A percentile compares a stretch with the other conserved stretches of the same genome.
phyloP scores from a whole-genome alignment of 73 alveolate genomes.

The Paramecium bursaria region DNA sequence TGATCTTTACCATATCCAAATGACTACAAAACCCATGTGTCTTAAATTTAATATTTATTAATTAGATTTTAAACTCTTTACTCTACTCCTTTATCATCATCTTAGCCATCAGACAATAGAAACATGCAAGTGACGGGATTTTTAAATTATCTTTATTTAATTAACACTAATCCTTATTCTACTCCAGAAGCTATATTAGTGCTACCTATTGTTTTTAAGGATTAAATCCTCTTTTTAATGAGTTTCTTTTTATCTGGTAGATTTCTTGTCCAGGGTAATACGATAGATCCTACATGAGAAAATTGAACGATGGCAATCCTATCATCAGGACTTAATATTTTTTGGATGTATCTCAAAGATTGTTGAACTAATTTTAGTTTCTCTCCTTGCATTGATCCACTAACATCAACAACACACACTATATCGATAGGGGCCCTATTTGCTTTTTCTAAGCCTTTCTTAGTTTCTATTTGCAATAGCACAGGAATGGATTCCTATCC shows the following conservation, averaged over 20 bases:
- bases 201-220: background rate
- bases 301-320: constrained; percentile 53
- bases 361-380: constrained; percentile 43
- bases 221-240: background rate
- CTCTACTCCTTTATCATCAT: background rate
- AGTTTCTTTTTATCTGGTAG: background rate
- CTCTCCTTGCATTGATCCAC: constrained; percentile 66
- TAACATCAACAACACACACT: constrained; percentile 59
- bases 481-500: too few relatives aligned
- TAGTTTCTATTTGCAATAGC: background rate
- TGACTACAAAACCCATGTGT: background rate
- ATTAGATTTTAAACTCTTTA: background rate
- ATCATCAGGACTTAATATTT: constrained; percentile 39
- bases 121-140: constrained; percentile 26
- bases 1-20: constrained; percentile 40
- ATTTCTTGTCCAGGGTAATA: too few relatives aligned
- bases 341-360: constrained; percentile 41
- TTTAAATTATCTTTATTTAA: background rate
- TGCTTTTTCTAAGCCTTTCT: background rate
- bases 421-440: constrained; percentile 57
- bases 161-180: constrained; percentile 10
- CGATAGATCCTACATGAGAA: too few relatives aligned
- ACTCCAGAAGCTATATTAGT: constrained; percentile 1
- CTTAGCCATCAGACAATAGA: constrained; percentile 6
- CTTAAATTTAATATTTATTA: background rate